Base-by-base conservation (phyloP, 163 green algal species). In the Smithsoniella earleae region DNA sequence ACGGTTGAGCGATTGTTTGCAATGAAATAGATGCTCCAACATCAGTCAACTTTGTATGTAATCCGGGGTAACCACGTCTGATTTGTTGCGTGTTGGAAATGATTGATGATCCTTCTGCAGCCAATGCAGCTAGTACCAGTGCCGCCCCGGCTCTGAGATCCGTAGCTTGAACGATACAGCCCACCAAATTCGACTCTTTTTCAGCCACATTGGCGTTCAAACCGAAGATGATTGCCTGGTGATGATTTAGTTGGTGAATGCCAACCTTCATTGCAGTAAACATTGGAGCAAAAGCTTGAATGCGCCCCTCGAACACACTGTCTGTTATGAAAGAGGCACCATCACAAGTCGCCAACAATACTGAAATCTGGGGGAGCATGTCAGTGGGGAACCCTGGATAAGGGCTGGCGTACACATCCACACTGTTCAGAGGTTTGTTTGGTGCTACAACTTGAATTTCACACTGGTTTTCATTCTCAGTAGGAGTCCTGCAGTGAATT, bases 371-470 rank as follows among this genome's bases (percentile, higher is more conserved):
- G 25, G 49, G 49, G 25, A 36, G 49, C 49, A 64, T 25, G 33
- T 64, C 49, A 10, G 49, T 64, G 25, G 49, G 49, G 49, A 64
- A 64, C 8, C 49, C 49, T 64, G 25, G 25, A 64, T 36, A 64
- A 25, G 49, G 49, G 25, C 33, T 27, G 31, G 49, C 49, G 49
- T 1, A 64, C 49, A 64, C 49, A 27, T 64, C 49, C 49, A 64
- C 49, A 25, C 25, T 27, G 25, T 13, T 25, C 49, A 64, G 49
- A 6, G 49, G 49, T 27, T n/a, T n/a, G n/a, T n/a, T n/a, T n/a
- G n/a, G n/a, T n/a, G n/a, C n/a, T n/a, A n/a, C n/a, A n/a, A n/a
- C n/a, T n/a, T n/a, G n/a, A n/a, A n/a, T n/a, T n/a, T n/a, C n/a
- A n/a, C n/a, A n/a, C n/a, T n/a, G n/a, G n/a, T n/a, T n/a, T n/a